phyloP scores from a whole-genome alignment of 768 basidiomycete genomes.

The Hypholoma fasciculare region DNA sequence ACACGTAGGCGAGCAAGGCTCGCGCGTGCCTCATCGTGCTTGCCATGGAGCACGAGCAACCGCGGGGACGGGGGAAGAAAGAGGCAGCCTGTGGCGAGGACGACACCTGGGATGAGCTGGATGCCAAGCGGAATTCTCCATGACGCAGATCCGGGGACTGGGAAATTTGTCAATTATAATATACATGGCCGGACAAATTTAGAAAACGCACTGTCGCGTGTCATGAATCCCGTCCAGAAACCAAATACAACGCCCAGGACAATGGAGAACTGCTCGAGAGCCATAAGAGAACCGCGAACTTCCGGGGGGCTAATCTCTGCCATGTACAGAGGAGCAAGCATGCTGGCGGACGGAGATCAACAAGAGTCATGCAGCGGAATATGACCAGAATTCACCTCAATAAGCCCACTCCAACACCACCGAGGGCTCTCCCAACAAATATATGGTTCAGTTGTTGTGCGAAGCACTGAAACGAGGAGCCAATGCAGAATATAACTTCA shows the following conservation, averaged over 20 bases:
- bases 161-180: neutral
- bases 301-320: constrained; percentile 85
- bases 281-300: constrained; percentile 74
- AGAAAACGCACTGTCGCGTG: constrained; percentile 52
- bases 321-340: constrained; percentile 82
- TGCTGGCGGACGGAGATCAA: constrained; percentile 38
- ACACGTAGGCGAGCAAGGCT: constrained; percentile 60
- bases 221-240: constrained; percentile 81
- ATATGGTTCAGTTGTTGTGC: constrained; percentile 58
- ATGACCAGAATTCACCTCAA: constrained; percentile 43
- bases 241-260: constrained; percentile 81
- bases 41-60: constrained; percentile 55
- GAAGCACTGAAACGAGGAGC: constrained; percentile 66
- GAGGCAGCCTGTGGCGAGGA: constrained; percentile 63
- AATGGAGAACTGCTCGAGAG: constrained; percentile 80
- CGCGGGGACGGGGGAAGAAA: constrained; percentile 65
- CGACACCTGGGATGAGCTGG: constrained; percentile 68
- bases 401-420: constrained; percentile 80
- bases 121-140: constrained; percentile 80
- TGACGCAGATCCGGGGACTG: constrained; percentile 63
- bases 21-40: constrained; percentile 53
- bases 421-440: constrained; percentile 70
- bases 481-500: constrained; percentile 68
- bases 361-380: neutral
- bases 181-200: neutral